Evolutionary conservation across 805 yeast genomes (phyloP).

Genomic region (Clavispora asparagi): DNA sequence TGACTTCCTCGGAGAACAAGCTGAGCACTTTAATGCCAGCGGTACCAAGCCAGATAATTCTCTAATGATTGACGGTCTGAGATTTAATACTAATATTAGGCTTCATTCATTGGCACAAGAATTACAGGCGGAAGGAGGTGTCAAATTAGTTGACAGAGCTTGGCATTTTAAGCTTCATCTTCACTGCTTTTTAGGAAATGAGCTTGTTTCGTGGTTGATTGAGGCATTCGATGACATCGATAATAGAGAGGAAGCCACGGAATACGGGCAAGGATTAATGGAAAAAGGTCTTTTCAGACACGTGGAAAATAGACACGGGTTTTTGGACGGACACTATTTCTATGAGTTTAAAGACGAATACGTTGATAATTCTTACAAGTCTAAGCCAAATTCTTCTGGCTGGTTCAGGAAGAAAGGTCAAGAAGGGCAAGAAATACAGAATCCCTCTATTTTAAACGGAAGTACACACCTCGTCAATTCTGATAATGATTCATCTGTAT

Average conservation of each 20-base stretch:
- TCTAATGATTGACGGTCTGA: constrained; percentile 26
- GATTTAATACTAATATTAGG: constrained; percentile 48
- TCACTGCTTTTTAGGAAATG: constrained; percentile 80
- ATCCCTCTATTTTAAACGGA: constrained; percentile 1
- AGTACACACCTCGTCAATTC: constrained; percentile 13
- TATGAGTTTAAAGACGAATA: constrained; percentile 64
- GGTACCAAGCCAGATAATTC: constrained; percentile 29
- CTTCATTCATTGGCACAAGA: constrained; percentile 54
- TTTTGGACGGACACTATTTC: constrained; percentile 90
- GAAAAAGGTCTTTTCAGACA: constrained; percentile 67
- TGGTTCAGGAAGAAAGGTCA: constrained; percentile 30
- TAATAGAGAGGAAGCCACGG: constrained; percentile 77
- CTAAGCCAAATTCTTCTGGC: constrained; percentile 11
- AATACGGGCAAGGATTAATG: constrained; percentile 76
- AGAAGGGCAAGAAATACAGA: constrained; percentile 3
- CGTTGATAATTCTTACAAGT: constrained; percentile 25
- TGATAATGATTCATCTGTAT: constrained; percentile 20
- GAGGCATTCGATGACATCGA: constrained; percentile 75
- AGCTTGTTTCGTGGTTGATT: constrained; percentile 79
- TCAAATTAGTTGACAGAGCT: constrained; percentile 67
- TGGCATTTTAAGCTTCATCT: constrained; percentile 87
- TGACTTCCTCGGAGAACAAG: constrained; percentile 50
- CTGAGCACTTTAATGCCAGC: constrained; percentile 36
- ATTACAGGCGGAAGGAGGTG: constrained; percentile 58
- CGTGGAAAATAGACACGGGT: constrained; percentile 76